Evolutionary conservation across 2,329 filamentous ascomycete genomes (phyloP), one percentile per base, ranked within the genome.

Genomic region (Ascosphaera pollenicola): DNA sequence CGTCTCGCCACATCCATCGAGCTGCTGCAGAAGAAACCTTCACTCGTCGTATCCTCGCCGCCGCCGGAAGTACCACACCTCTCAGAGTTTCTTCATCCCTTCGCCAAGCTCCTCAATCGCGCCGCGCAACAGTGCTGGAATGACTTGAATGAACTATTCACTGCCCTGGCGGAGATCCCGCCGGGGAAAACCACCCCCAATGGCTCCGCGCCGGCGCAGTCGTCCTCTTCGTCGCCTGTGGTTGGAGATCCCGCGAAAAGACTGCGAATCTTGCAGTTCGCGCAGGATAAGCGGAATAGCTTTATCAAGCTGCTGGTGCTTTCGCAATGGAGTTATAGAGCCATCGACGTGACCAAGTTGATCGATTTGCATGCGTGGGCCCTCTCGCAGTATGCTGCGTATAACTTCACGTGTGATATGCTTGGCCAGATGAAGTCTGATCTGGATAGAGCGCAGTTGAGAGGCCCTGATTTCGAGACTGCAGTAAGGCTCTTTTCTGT

Each of bases 301-400:
- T 95, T 91, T 65, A 82, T 92, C 54, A 95, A 98, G 60, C 71
- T 85, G 6, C 66, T 94, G 16, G 83, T 98, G 17, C 75, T 98
- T 36, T 75, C 79, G 2, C 78, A 89, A 58, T 98, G 89, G 89
- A 81, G 79, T 53, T 70, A 79, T 51, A 77, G 80, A 54, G 74
- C 78, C 26, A 68, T 73, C 31, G 73, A 79, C 48, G 80, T 95
- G 48, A 79, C 78, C 60, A 83, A 78, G 56, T 67, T 95, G 43
- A 91, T 95, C 46, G 85, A 95, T 51, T 61, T 98, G 46, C 80
- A 79, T 52, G 66, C 68, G 18, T 83, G 87, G 63, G 65, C 91
- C 44, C 68, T 74, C 42, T 59, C 64, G 41, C 69, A 79, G 49
- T 66, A 74, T 44, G 57, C 65, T 36, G 59, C 68, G 32, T 85